phyloP scores from a whole-genome alignment of 2,329 filamentous ascomycete genomes.

The Chalara sp. region DNA sequence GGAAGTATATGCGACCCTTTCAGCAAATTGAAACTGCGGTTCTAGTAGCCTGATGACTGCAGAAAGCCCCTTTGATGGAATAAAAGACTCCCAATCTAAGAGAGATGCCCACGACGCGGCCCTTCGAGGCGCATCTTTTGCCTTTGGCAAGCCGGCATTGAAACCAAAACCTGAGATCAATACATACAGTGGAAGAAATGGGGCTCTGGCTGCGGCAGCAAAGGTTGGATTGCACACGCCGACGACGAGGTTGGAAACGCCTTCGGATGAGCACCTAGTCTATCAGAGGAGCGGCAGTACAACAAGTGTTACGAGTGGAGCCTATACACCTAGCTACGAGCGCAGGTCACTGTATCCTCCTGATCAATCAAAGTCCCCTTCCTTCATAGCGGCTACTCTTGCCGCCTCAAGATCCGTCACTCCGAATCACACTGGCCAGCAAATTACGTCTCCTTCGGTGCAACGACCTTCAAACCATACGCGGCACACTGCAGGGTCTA shows the following conservation, averaged over 20 bases:
- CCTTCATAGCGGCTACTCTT: conserved; percentile 53
- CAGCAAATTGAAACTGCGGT: background rate
- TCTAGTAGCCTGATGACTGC: conserved; percentile 13
- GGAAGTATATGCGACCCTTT: background rate
- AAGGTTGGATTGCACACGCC: conserved; percentile 24
- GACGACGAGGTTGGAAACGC: conserved; percentile 4
- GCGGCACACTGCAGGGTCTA: conserved; percentile 8
- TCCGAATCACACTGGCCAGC: conserved; percentile 31
- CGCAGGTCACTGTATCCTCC: conserved; percentile 6
- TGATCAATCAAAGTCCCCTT: conserved; percentile 41
- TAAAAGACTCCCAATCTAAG: conserved; percentile 11
- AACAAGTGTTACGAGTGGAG: conserved; percentile 7
- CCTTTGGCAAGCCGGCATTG: conserved; percentile 37
- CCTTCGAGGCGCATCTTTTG: conserved; percentile 39
- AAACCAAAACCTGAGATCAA: conserved; percentile 31
- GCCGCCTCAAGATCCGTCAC: conserved; percentile 54
- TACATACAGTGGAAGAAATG: conserved; percentile 35
- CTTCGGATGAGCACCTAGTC: conserved; percentile 1
- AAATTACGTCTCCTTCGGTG: background rate
- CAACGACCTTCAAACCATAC: background rate
- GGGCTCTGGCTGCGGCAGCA: conserved; percentile 38
- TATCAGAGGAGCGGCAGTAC: conserved; percentile 15
- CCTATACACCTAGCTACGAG: conserved; percentile 9
- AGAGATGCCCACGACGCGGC: conserved; percentile 31
- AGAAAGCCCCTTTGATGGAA: conserved; percentile 2